Evolutionary conservation across 257 asterid genomes (phyloP), one percentile per base, ranked within the genome.

Genomic region (Solanum acaule): DNA sequence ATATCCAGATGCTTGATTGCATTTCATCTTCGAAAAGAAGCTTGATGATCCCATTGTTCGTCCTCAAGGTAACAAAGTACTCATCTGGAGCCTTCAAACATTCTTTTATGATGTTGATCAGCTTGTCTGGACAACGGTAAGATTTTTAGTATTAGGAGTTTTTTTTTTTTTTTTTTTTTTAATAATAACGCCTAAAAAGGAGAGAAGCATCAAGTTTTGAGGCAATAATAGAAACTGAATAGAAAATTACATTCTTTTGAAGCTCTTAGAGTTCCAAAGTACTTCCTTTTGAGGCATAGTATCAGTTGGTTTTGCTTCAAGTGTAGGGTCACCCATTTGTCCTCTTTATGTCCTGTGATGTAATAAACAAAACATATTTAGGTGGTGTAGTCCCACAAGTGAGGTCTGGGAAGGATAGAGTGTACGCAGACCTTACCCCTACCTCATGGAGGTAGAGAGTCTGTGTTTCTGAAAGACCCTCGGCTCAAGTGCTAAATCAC

Each of bases 1-100:
- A 90, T 87, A 87, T 92, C 96, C 95, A 93, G 59, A 92, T 87
- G 33, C 89, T 89, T 11, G 93, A 91, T 72, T 92, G 96, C 88
- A 70, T 90, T 87, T 91, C 91, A 86, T 94, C 96, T 91, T 93
- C 89, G 25, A 94, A 93, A 22, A 89, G 89, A 87, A 94, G 90
- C 92, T 92, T 92, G 85, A 94, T 88, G 42, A 90, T 73, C 10
- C 96, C 97, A 56, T 88, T 88, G 82, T 78, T 88, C 38, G 95
- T 93, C 92, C 88, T 93, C 82, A 94, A 84, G 83, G 91, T 93
- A 10, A 93, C 87, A 87, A 91, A 87, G 91, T 86, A 89, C 88
- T 89, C 72, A 18, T 89, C 93, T 35, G 90, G 90, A 35, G 87
- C 84, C 40, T 88, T 92, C 34, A n/a, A 59, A 40, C 88, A 71